Conservation (phyloP, 805 yeast species). For the Spathaspora boniae region DNA sequence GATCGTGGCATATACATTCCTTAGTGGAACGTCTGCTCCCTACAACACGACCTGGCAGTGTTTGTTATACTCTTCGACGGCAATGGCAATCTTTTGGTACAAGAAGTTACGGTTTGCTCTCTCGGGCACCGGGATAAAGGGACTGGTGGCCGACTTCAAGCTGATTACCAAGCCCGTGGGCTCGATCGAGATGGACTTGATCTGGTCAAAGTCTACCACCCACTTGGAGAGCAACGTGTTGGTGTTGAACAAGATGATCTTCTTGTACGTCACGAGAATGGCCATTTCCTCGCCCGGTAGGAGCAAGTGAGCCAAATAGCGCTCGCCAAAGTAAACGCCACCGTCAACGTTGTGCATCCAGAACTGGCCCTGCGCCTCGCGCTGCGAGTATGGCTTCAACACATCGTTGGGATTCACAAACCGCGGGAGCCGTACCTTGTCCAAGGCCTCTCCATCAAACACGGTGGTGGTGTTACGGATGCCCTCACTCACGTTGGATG, state of each 20-base stretch:
- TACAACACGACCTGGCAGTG: conserved; percentile 49
- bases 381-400: conserved; percentile 67
- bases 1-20: too few species aligned
- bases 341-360: conserved; percentile 86
- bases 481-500: conserved; percentile 91
- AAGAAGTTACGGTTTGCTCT: conserved; percentile 57
- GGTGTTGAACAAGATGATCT: conserved; percentile 65
- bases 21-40: too few species aligned
- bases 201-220: conserved; percentile 61
- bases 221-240: conserved; percentile 62
- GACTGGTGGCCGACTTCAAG: conserved; percentile 47
- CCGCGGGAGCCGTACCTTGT: conserved; percentile 80
- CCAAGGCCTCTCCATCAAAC: conserved; percentile 73
- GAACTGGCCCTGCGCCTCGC: conserved; percentile 92
- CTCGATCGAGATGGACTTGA: conserved; percentile 72
- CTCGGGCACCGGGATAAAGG: conserved; percentile 79
- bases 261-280: conserved; percentile 68
- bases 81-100: conserved; percentile 70
- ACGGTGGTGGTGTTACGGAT: conserved; percentile 89
- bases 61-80: conserved; percentile 78
- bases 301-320: conserved; percentile 80
- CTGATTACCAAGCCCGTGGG: conserved; percentile 73
- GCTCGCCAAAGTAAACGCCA: conserved; percentile 68
- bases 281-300: conserved; percentile 78
- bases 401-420: conserved; percentile 67